A percentile compares a stretch with the other conserved stretches of the same genome.
Evolutionary conservation across 352 stramenopile species (phyloP).

Genomic region (Pythium periplocum): DNA sequence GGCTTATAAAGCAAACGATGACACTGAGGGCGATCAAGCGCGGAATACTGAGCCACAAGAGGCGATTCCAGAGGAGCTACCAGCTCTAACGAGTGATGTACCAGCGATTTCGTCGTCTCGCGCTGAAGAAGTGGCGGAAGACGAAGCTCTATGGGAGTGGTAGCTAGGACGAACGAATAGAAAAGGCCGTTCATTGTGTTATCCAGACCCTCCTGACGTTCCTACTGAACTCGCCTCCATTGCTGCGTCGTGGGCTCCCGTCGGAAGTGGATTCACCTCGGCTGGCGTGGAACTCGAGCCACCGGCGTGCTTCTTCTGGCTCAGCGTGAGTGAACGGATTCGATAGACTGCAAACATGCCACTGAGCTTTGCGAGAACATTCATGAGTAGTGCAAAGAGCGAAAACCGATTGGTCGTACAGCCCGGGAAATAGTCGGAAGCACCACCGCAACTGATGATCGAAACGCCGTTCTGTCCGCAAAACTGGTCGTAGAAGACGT

Average conservation of each 20-base stretch:
- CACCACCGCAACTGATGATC: conserved; percentile 59
- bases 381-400: conserved; percentile 52
- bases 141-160: conserved; percentile 31
- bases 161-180: conserved; percentile 1
- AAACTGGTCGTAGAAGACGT: conserved; percentile 76
- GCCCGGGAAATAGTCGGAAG: conserved; percentile 52
- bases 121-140: conserved; percentile 42
- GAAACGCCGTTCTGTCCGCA: conserved; percentile 53
- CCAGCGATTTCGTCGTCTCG: conserved; percentile 17
- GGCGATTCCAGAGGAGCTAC: conserved; percentile 39
- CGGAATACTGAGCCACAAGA: not conserved
- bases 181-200: not conserved
- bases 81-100: conserved; percentile 5
- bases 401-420: conserved; percentile 73
- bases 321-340: too few species aligned
- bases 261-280: too few species aligned
- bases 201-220: not conserved
- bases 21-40: too few species aligned
- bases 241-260: too few species aligned
- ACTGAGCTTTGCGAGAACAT: conserved; percentile 49
- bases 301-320: too few species aligned
- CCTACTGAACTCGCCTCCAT: too few species aligned
- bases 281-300: too few species aligned
- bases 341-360: conserved; percentile 1
- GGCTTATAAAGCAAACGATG: too few species aligned